Conservation (phyloP, 768 basidiomycete species). For the Suillus variegatus region DNA sequence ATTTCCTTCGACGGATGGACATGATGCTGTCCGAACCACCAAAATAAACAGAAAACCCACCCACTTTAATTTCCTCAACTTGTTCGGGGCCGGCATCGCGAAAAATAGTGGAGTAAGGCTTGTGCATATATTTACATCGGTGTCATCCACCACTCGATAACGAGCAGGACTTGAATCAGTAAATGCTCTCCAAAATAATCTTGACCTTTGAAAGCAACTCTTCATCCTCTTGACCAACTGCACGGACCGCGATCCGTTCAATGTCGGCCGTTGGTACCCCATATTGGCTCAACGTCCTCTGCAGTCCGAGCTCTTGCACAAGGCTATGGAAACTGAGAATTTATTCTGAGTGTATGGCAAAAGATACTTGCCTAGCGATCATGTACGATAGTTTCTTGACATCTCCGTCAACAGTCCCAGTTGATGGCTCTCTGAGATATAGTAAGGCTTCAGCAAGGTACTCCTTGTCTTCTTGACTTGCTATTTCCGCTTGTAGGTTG, state of each 20-base stretch:
- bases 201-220: slow-evolving; percentile 43
- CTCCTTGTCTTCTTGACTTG: slow-evolving; percentile 63
- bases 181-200: slow-evolving; percentile 50
- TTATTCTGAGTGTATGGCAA: not conserved
- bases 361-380: slow-evolving; percentile 52
- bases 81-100: not conserved
- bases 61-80: not conserved
- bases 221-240: slow-evolving; percentile 31
- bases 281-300: slow-evolving; percentile 58
- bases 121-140: not conserved
- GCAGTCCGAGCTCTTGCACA: slow-evolving; percentile 58
- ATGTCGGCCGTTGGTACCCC: slow-evolving; percentile 63
- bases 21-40: not conserved
- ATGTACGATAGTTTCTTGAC: slow-evolving; percentile 50
- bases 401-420: slow-evolving; percentile 67
- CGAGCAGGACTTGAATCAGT: slow-evolving; percentile 18
- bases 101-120: not conserved
- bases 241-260: slow-evolving; percentile 44
- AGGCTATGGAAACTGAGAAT: slow-evolving; percentile 44
- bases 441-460: slow-evolving; percentile 56
- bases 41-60: not conserved
- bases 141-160: not conserved
- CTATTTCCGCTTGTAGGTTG: slow-evolving; percentile 55
- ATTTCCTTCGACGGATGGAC: not conserved
- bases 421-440: slow-evolving; percentile 60